Evolutionary conservation across 257 asterid genomes (phyloP).

Genomic region (Apocynum venetum): DNA sequence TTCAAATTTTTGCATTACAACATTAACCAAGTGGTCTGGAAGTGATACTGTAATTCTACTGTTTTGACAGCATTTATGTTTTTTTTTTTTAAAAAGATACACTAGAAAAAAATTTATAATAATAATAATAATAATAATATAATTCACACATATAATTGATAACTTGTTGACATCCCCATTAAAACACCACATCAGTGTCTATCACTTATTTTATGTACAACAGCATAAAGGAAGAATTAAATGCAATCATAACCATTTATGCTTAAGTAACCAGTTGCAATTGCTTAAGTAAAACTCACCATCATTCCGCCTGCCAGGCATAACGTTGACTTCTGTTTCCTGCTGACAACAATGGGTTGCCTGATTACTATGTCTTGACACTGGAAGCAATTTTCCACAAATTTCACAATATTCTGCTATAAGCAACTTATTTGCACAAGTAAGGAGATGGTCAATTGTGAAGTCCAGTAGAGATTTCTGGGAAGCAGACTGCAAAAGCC

Average conservation of each 20-base stretch:
- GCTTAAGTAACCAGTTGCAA: background rate
- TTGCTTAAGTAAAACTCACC: slow-evolving; percentile 16
- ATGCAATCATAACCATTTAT: background rate
- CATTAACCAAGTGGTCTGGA: background rate
- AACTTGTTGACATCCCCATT: background rate
- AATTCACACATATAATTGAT: background rate
- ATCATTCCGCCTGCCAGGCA: slow-evolving; percentile 13
- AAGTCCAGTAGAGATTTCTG: slow-evolving; percentile 44
- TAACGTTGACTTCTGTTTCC: background rate
- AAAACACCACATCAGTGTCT: background rate
- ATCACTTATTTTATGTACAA: background rate
- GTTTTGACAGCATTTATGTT: background rate
- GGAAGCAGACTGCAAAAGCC: slow-evolving; percentile 24
- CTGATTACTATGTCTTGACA: slow-evolving; percentile 10
- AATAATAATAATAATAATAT: background rate
- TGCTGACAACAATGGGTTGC: slow-evolving; percentile 6
- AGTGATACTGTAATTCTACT: background rate
- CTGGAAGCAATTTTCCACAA: slow-evolving; percentile 27
- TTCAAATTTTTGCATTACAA: background rate
- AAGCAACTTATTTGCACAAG: slow-evolving; percentile 47
- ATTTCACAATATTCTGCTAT: slow-evolving; percentile 24
- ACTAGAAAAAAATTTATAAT: background rate
- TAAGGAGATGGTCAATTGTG: slow-evolving; percentile 58
- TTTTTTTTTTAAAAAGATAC: background rate
- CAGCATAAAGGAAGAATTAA: background rate